Percentiles rank a stretch among this genome's conserved stretches.
These are phyloP conservation scores for Magnusiomyces suaveolens DNA, from an alignment of 1,139 yeast genomes.

Conservation along the genomic window DNA sequence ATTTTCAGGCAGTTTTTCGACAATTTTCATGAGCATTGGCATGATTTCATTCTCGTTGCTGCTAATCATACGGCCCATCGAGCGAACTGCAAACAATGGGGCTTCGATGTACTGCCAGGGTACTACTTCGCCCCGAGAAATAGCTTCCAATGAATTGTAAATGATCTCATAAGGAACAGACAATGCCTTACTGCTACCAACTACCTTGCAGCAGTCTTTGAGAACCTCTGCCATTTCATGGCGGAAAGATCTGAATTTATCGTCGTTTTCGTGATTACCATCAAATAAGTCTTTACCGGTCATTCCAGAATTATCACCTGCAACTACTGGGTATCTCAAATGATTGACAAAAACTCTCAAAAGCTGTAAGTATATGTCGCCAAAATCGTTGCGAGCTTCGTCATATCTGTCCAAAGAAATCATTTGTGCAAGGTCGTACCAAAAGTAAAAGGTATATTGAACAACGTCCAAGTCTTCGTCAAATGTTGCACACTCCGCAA, in stretches of 20 bases:
- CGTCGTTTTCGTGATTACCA: slow-evolving; percentile 74
- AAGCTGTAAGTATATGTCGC: slow-evolving; percentile 54
- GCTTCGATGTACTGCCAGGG: slow-evolving; percentile 88
- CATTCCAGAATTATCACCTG: slow-evolving; percentile 26
- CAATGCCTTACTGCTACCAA: slow-evolving; percentile 66
- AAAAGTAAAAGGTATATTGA: slow-evolving; percentile 82
- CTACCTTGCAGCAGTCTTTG: slow-evolving; percentile 87
- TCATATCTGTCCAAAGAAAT: slow-evolving; percentile 54
- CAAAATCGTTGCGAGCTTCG: slow-evolving; percentile 47
- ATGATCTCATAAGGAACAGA: slow-evolving; percentile 50
- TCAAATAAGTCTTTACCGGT: slow-evolving; percentile 37
- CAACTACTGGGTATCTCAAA: slow-evolving; percentile 60
- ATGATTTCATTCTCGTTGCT: slow-evolving; percentile 55
- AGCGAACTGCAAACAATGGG: slow-evolving; percentile 77
- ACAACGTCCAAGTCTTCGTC: slow-evolving; percentile 82
- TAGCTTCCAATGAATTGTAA: slow-evolving; percentile 34
- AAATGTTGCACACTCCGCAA: slow-evolving; percentile 52
- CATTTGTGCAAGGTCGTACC: slow-evolving; percentile 76
- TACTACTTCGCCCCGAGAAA: slow-evolving; percentile 26
- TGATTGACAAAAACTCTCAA: slow-evolving; percentile 61
- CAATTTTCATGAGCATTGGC: slow-evolving; percentile 66
- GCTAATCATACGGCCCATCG: slow-evolving; percentile 90
- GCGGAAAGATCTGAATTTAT: slow-evolving; percentile 84
- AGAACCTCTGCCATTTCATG: slow-evolving; percentile 96
- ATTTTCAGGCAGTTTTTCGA: slow-evolving; percentile 72